phyloP scores from a whole-genome alignment of 2,329 filamentous ascomycete species.

The Scorias spongiosa region DNA sequence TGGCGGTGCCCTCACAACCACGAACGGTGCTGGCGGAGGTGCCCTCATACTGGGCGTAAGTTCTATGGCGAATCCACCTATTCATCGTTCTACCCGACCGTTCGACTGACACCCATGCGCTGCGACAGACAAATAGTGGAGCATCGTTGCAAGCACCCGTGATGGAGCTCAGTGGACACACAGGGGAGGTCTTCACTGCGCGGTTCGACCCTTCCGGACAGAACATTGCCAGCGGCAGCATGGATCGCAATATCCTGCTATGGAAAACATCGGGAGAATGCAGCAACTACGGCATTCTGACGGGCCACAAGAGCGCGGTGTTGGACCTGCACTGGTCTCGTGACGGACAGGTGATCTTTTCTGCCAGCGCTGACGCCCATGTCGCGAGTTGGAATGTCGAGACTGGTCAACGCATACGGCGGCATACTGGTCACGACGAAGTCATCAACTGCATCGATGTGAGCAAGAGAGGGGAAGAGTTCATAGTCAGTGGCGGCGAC shows the following conservation, averaged over 20 bases:
- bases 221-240: constrained; percentile 82
- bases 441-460: constrained; percentile 88
- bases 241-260: constrained; percentile 87
- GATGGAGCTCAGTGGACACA: constrained; percentile 68
- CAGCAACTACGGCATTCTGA: constrained; percentile 83
- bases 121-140: constrained; percentile 53
- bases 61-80: constrained; percentile 5
- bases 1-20: constrained; percentile 40
- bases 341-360: constrained; percentile 80
- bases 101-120: too few relatives aligned
- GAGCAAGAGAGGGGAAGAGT: constrained; percentile 75
- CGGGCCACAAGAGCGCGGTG: constrained; percentile 78
- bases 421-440: constrained; percentile 86
- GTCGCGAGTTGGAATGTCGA: constrained; percentile 91
- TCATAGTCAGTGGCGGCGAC: constrained; percentile 81
- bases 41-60: constrained; percentile 52
- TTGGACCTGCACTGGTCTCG: constrained; percentile 93
- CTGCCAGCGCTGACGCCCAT: constrained; percentile 84
- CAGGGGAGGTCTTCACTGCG: constrained; percentile 76
- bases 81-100: too few relatives aligned
- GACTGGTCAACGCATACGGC: constrained; percentile 77
- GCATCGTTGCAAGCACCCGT: constrained; percentile 77
- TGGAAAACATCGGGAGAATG: constrained; percentile 89
- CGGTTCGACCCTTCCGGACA: constrained; percentile 82
- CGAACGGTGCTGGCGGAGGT: constrained; percentile 38